phyloP scores from a whole-genome alignment of 2,329 filamentous ascomycete species.

The Colletotrichum musicola region DNA sequence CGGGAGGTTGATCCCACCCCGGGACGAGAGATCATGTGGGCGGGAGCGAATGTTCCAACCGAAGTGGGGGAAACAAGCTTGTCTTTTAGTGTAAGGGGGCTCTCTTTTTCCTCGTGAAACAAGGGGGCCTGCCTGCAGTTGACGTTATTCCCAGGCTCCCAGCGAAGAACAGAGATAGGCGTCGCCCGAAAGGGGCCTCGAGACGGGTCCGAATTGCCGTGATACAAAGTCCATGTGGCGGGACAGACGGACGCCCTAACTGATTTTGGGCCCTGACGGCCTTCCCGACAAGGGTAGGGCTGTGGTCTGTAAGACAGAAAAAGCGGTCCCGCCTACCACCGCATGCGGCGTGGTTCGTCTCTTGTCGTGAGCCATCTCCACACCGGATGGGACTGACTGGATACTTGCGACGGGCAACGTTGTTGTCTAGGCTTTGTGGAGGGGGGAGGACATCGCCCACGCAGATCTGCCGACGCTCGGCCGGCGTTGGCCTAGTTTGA shows the following conservation, averaged over 20 bases:
- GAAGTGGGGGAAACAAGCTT: conserved; percentile 24
- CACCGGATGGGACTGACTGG: conserved; percentile 3
- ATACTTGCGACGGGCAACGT: background rate
- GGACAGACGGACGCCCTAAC: conserved; percentile 4
- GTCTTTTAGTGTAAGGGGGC: conserved; percentile 9
- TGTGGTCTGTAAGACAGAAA: background rate
- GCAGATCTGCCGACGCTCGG: conserved; percentile 12
- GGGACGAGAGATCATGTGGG: background rate
- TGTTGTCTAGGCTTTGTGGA: background rate
- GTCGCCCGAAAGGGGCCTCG: background rate
- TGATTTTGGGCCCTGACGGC: conserved; percentile 4
- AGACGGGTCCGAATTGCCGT: conserved; percentile 15
- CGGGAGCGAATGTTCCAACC: background rate
- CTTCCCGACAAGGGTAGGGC: background rate
- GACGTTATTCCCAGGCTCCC: no score
- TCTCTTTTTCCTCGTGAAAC: conserved; percentile 7
- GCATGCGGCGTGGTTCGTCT: conserved; percentile 1
- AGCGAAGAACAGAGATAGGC: background rate
- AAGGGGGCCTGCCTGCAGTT: background rate
- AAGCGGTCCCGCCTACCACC: conserved; percentile 5
- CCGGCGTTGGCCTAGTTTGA: background rate
- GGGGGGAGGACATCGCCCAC: background rate
- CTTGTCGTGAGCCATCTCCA: background rate
- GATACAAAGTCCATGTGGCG: conserved; percentile 14
- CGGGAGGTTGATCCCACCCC: background rate